A percentile compares a stretch with the other conserved stretches of the same genome.
Evolutionary conservation across 2,329 filamentous ascomycete genomes (phyloP).

Genomic region (Microdochium trichocladiopsis): DNA sequence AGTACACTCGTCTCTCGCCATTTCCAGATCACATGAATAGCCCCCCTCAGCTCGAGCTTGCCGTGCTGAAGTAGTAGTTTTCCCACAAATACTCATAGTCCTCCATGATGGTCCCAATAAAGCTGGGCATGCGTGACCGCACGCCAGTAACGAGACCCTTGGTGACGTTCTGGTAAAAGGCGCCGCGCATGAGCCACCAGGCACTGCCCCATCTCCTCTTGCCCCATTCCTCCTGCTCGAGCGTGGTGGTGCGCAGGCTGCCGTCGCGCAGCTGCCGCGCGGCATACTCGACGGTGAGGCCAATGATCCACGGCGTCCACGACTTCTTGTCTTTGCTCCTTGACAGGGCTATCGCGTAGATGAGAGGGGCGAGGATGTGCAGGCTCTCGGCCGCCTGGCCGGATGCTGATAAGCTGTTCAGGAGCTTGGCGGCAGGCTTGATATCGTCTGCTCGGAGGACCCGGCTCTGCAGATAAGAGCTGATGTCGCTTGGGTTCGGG

Average conservation of each 20-base stretch:
- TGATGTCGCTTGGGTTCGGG: conserved; percentile 75
- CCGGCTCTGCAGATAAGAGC: conserved; percentile 78
- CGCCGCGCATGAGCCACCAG: conserved; percentile 97
- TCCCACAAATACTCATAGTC: conserved; percentile 99
- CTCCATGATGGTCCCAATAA: conserved; percentile 80
- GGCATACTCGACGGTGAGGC: conserved; percentile 77
- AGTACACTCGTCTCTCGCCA: too few relatives aligned
- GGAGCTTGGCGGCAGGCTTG: conserved; percentile 78
- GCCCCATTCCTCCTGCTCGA: conserved; percentile 85
- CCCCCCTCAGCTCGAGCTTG: background rate
- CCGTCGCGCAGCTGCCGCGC: conserved; percentile 70
- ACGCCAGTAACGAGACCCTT: conserved; percentile 67
- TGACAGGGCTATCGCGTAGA: conserved; percentile 80
- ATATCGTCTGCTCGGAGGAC: conserved; percentile 95
- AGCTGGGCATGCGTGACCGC: conserved; percentile 67
- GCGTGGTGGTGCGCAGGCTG: conserved; percentile 71
- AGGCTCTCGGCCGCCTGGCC: conserved; percentile 79
- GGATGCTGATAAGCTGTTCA: conserved; percentile 73
- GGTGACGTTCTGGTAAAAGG: conserved; percentile 90
- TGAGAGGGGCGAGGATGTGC: conserved; percentile 81
- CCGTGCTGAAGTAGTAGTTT: conserved; percentile 82
- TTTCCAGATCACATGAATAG: background rate
- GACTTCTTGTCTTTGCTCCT: conserved; percentile 64
- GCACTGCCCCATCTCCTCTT: conserved; percentile 84
- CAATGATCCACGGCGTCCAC: conserved; percentile 90